A percentile compares a stretch with the other conserved stretches of the same genome.
Conservation (phyloP, 768 basidiomycete species). For the Suillus lakei region DNA sequence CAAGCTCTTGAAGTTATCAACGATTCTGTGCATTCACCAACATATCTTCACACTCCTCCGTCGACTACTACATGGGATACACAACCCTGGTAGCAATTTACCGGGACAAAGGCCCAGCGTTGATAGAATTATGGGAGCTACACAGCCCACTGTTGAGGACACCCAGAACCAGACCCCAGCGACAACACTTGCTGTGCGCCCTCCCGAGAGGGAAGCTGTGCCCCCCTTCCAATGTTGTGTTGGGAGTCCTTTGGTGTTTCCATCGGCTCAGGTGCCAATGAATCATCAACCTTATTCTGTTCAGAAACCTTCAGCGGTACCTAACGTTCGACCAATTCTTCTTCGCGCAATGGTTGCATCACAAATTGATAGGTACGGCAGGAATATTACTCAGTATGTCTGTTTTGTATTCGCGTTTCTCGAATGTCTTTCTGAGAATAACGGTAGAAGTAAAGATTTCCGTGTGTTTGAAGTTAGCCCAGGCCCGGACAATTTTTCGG, state of each 20-base stretch:
- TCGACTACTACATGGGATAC: not conserved
- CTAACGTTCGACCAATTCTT: not conserved
- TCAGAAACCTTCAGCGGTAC: not conserved
- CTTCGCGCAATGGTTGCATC: not conserved
- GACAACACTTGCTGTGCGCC: not conserved
- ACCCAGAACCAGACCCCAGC: not conserved
- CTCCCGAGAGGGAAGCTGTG: too few species aligned
- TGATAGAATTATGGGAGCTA: not conserved
- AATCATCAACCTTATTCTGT: too few species aligned
- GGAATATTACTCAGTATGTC: not conserved
- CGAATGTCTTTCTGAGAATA: not conserved
- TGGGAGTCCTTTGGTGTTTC: not conserved
- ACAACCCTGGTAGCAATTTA: not conserved
- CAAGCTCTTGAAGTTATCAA: not conserved
- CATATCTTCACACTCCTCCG: not conserved
- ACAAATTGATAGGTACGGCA: not conserved
- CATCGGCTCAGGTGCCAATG: not conserved
- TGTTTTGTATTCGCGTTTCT: not conserved
- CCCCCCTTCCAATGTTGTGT: not conserved
- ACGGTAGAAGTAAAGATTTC: not conserved
- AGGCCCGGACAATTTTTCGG: not conserved
- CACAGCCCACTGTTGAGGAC: not conserved
- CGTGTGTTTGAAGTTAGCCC: not conserved
- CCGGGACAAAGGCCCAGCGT: not conserved
- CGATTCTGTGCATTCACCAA: not conserved